Conservation (phyloP, 768 basidiomycete genomes). For the Calocera cornea region DNA sequence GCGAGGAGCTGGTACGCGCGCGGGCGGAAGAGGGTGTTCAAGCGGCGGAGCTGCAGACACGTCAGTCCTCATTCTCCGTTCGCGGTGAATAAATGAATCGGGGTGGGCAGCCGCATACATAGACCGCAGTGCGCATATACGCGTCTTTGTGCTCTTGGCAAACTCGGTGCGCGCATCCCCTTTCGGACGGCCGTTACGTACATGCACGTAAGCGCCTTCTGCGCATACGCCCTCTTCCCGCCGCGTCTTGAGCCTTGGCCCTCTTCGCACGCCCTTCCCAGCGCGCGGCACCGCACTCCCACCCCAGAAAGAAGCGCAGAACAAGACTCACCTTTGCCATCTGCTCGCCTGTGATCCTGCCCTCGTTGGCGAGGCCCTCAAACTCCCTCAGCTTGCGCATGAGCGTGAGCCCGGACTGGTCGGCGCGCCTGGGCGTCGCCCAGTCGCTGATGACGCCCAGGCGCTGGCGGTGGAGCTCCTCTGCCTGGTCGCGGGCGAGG, state of each 20-base stretch:
- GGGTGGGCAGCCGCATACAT: too few species aligned
- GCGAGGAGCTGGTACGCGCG: background rate
- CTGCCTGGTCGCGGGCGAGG: background rate
- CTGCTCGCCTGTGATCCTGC: background rate
- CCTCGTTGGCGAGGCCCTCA: background rate
- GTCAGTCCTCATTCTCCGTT: background rate
- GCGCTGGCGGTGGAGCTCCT: background rate
- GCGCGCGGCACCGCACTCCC: background rate
- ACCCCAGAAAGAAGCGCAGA: background rate
- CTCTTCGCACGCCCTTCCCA: background rate
- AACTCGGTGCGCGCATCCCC: background rate
- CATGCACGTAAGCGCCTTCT: background rate
- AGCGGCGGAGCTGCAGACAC: background rate
- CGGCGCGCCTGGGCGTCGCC: background rate
- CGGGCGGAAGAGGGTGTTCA: background rate
- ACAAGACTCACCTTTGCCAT: background rate
- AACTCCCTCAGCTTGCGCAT: background rate
- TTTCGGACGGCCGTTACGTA: background rate
- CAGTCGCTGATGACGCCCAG: background rate
- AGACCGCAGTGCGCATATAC: too few species aligned
- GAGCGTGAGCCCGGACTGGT: background rate
- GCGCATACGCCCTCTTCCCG: background rate
- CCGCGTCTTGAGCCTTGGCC: background rate
- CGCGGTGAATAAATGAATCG: too few species aligned
- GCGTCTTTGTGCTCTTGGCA: too few species aligned